Evolutionary conservation across 345 rosid genomes (phyloP).

Genomic region (Erysimum cheiranthoides): DNA sequence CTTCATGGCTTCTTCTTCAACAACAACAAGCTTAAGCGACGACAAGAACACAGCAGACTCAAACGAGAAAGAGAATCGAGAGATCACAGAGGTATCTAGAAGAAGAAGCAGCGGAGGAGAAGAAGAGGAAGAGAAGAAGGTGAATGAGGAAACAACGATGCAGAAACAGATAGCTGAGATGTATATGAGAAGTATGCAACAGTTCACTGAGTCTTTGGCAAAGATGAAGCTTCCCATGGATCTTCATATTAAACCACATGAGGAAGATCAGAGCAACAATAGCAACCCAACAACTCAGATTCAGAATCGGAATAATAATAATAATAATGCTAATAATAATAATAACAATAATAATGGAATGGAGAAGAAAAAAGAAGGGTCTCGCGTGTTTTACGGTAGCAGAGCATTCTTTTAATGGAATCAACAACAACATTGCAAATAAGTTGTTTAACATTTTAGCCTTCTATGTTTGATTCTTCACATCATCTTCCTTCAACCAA

Average conservation of each 20-base stretch:
- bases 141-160: slow-evolving; percentile 82
- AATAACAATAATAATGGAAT: slow-evolving; percentile 32
- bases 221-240: slow-evolving; percentile 96
- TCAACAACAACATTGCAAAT: slow-evolving; percentile 30
- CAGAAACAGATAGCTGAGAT: slow-evolving; percentile 94
- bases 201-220: slow-evolving; percentile 84
- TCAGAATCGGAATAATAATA: slow-evolving; percentile 45
- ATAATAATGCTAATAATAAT: neutral
- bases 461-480: slow-evolving; percentile 13
- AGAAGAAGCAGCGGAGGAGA: slow-evolving; percentile 40
- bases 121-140: slow-evolving; percentile 47
- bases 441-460: slow-evolving; percentile 18
- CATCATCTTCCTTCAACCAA: neutral
- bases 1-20: slow-evolving; percentile 71
- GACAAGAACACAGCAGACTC: slow-evolving; percentile 74
- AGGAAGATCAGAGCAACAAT: slow-evolving; percentile 50
- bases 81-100: slow-evolving; percentile 62
- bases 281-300: slow-evolving; percentile 37
- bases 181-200: slow-evolving; percentile 98
- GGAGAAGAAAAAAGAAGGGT: slow-evolving; percentile 83
- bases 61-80: slow-evolving; percentile 55
- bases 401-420: slow-evolving; percentile 80
- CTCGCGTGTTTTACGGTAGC: slow-evolving; percentile 93
- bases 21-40: slow-evolving; percentile 78
- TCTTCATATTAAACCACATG: slow-evolving; percentile 15